Evolutionary conservation across 495 filamentous ascomycete genomes (phyloP).

Genomic region (Penicillium riverlandense): DNA sequence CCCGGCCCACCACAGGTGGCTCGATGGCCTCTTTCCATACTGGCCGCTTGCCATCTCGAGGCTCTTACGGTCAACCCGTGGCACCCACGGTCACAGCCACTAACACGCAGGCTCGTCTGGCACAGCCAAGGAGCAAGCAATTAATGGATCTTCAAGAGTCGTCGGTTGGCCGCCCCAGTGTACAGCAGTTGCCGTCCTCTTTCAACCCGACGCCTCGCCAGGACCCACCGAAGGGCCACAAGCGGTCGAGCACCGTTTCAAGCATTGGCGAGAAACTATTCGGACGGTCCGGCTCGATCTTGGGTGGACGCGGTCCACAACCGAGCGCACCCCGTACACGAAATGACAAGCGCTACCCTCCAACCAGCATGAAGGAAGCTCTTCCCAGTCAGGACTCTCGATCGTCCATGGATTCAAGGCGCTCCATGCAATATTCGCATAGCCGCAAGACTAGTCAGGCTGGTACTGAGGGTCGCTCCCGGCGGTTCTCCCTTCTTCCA

Average conservation of each 20-base stretch:
- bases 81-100: slow-evolving; percentile 83
- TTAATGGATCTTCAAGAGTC: slow-evolving; percentile 44
- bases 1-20: slow-evolving; percentile 72
- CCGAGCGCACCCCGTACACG: slow-evolving; percentile 25
- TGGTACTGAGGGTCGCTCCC: slow-evolving; percentile 65
- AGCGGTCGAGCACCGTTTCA: slow-evolving; percentile 82
- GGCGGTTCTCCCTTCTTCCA: slow-evolving; percentile 73
- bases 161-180: slow-evolving; percentile 55
- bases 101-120: slow-evolving; percentile 84
- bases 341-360: slow-evolving; percentile 54
- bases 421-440: slow-evolving; percentile 68
- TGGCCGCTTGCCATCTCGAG: slow-evolving; percentile 63
- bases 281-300: slow-evolving; percentile 70
- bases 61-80: slow-evolving; percentile 83
- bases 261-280: slow-evolving; percentile 73
- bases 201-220: slow-evolving; percentile 39
- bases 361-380: slow-evolving; percentile 68
- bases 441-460: slow-evolving; percentile 78
- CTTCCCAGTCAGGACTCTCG: slow-evolving; percentile 51
- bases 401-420: slow-evolving; percentile 71
- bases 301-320: slow-evolving; percentile 51
- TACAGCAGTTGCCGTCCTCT: slow-evolving; percentile 38
- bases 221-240: slow-evolving; percentile 64
- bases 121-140: slow-evolving; percentile 71
- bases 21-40: slow-evolving; percentile 66